These are phyloP conservation scores for Phyllosticta ampelicida DNA, from an alignment of 2,329 filamentous ascomycete species.

Conservation along the genomic window DNA sequence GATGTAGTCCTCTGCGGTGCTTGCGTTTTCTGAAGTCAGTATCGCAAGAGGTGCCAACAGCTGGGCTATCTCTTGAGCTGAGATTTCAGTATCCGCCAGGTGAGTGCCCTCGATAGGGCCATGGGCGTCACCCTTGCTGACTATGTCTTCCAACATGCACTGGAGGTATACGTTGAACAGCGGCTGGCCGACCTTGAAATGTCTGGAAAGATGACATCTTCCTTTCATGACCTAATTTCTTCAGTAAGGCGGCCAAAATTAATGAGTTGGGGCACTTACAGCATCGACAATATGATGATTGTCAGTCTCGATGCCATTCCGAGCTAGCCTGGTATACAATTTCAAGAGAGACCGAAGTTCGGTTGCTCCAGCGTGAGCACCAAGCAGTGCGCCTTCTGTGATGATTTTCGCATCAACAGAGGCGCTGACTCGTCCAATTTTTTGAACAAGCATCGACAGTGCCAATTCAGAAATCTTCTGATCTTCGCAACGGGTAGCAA, in stretches of 20 bases:
- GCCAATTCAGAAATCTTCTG: conserved; percentile 88
- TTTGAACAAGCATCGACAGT: conserved; percentile 93
- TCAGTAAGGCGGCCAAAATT: background rate
- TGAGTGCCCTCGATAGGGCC: conserved; percentile 58
- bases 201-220: conserved; percentile 64
- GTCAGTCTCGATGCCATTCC: conserved; percentile 60
- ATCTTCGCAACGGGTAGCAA: conserved; percentile 71
- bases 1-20: conserved; percentile 49
- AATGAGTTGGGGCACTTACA: conserved; percentile 38
- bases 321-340: conserved; percentile 64
- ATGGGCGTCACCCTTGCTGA: conserved; percentile 80
- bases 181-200: conserved; percentile 56
- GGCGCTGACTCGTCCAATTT: conserved; percentile 73
- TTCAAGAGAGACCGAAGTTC: conserved; percentile 84
- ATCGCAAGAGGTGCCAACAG: conserved; percentile 79
- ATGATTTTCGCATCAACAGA: conserved; percentile 79
- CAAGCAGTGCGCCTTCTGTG: conserved; percentile 66
- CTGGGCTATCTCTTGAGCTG: conserved; percentile 77
- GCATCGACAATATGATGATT: conserved; percentile 59
- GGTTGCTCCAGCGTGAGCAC: conserved; percentile 62
- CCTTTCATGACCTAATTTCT: conserved; percentile 58
- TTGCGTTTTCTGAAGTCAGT: conserved; percentile 51
- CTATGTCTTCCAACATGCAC: conserved; percentile 73
- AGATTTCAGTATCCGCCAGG: conserved; percentile 68
- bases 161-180: conserved; percentile 76